These are phyloP conservation scores for Clitoria ternatea DNA, from an alignment of 306 rosid species.

Conservation along the genomic window DNA sequence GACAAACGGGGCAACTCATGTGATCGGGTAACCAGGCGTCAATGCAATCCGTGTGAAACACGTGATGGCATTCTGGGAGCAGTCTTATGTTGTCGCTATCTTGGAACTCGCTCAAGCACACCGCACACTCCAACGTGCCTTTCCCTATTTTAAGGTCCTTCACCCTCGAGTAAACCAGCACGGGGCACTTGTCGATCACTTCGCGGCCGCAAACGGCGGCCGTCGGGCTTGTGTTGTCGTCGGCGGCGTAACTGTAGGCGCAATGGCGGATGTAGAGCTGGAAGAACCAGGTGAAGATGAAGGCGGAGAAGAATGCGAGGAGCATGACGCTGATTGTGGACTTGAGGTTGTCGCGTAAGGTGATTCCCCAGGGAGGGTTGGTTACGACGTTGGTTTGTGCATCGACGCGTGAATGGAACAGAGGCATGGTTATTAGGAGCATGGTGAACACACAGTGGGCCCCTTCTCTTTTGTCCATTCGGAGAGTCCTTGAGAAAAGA, in stretches of 20 bases:
- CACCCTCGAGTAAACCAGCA: conserved; percentile 38
- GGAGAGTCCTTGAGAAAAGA: too few relatives aligned
- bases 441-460: not conserved
- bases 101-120: conserved; percentile 50
- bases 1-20: conserved; percentile 53
- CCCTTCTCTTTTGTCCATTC: too few relatives aligned
- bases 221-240: not conserved
- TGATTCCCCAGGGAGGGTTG: not conserved
- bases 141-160: conserved; percentile 45
- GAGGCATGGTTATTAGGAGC: not conserved
- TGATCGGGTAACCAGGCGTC: conserved; percentile 46
- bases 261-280: conserved; percentile 16
- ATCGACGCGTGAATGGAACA: not conserved
- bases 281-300: conserved; percentile 9
- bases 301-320: not conserved
- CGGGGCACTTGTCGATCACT: conserved; percentile 33
- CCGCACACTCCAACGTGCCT: conserved; percentile 45
- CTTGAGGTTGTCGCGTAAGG: not conserved
- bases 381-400: conserved; percentile 25
- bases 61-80: conserved; percentile 47
- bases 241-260: not conserved
- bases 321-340: conserved; percentile 5
- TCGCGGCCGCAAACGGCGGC: not conserved
- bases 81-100: conserved; percentile 42
- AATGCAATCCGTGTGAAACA: conserved; percentile 49